Percentiles rank a stretch among this genome's conserved stretches.
Evolutionary conservation across 225 moss, liverwort and hornwort genomes (phyloP).

Genomic region (Climacium dendroides): DNA sequence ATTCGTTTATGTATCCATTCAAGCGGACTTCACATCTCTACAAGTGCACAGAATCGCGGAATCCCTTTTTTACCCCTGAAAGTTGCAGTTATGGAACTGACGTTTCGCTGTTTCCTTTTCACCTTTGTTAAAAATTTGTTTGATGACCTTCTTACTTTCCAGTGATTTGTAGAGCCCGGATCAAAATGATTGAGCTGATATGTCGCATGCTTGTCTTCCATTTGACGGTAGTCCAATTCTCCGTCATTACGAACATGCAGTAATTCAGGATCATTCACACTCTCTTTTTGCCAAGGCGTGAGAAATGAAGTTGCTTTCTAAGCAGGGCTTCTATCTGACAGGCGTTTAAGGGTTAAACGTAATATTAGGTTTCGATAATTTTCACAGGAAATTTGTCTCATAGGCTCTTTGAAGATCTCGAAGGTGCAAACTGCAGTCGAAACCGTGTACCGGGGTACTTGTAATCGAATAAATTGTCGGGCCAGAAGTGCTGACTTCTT

Average conservation of each 20-base stretch:
- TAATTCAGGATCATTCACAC: not conserved
- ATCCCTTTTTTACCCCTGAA: not conserved
- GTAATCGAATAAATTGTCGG: not conserved
- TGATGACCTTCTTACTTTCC: not conserved
- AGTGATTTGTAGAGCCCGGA: not conserved
- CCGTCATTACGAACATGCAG: not conserved
- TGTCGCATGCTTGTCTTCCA: not conserved
- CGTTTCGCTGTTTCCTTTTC: not conserved
- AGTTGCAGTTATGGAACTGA: conserved; percentile 7
- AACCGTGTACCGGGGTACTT: not conserved
- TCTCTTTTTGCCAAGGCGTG: not conserved
- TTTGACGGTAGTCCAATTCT: not conserved
- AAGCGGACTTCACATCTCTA: not conserved
- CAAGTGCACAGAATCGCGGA: not conserved
- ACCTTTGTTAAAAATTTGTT: not conserved
- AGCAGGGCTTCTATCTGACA: not conserved
- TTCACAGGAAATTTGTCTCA: not conserved
- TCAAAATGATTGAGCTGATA: not conserved
- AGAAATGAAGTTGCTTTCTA: not conserved
- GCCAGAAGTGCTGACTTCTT: not conserved
- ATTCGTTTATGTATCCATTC: not conserved
- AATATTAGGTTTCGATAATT: not conserved
- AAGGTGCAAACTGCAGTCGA: not conserved
- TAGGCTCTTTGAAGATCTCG: not conserved
- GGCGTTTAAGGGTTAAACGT: not conserved